These are phyloP conservation scores for Penicillium olsonii DNA, from an alignment of 2,329 filamentous ascomycete genomes.

Conservation along the genomic window DNA sequence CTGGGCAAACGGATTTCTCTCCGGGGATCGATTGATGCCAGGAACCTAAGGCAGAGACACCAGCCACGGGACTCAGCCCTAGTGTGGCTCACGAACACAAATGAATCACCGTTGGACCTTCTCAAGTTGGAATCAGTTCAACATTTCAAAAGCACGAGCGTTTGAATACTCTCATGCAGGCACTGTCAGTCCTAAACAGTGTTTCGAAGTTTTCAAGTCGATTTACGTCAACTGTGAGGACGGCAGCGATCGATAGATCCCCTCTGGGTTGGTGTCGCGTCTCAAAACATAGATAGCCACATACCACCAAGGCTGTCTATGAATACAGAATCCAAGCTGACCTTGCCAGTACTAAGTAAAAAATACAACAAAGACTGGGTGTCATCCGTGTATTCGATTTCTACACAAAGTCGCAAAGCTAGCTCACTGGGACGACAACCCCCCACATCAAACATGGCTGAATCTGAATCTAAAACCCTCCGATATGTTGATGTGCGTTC, in stretches of 20 bases:
- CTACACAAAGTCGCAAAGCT: conserved; percentile 5
- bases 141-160: background rate
- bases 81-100: conserved; percentile 24
- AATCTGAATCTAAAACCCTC: conserved; percentile 37
- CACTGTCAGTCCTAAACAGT: conserved; percentile 8
- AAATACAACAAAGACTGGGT: no score
- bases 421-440: conserved; percentile 15
- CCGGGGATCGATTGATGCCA: conserved; percentile 6
- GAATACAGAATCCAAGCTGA: background rate
- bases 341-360: no score
- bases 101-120: no score
- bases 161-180: conserved; percentile 21
- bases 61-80: conserved; percentile 13
- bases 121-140: background rate
- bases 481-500: conserved; percentile 51
- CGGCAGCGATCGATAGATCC: conserved; percentile 6
- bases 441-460: conserved; percentile 33
- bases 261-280: conserved; percentile 1
- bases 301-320: background rate
- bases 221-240: conserved; percentile 8
- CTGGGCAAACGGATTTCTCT: conserved; percentile 17
- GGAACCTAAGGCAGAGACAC: background rate
- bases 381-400: background rate
- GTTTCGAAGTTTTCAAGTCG: conserved; percentile 15
- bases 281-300: background rate